Conservation (phyloP, 257 asterid genomes). For the Sherardia arvensis region DNA sequence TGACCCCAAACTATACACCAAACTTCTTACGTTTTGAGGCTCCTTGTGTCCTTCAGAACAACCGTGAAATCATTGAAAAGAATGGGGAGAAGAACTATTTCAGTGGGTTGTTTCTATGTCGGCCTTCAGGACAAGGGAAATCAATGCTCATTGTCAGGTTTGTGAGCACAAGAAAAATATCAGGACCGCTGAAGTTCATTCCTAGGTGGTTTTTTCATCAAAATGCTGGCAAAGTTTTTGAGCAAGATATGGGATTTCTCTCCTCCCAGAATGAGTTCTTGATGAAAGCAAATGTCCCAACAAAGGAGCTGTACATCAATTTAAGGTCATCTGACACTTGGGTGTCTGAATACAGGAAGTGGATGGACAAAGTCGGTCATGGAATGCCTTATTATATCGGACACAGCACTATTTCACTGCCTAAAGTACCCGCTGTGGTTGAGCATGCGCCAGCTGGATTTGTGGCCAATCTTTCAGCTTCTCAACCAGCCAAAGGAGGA, state of each 20-base stretch:
- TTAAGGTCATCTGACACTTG: slow-evolving; percentile 77
- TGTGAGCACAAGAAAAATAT: slow-evolving; percentile 51
- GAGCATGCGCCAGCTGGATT: slow-evolving; percentile 99
- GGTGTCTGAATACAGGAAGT: slow-evolving; percentile 76
- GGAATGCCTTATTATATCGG: slow-evolving; percentile 96
- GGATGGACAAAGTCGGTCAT: slow-evolving; percentile 96
- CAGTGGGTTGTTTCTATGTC: slow-evolving; percentile 68
- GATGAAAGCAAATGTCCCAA: slow-evolving; percentile 74
- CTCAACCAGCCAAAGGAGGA: slow-evolving; percentile 95
- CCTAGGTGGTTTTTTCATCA: slow-evolving; percentile 84
- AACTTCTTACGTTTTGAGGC: slow-evolving; percentile 65
- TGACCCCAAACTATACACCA: slow-evolving; percentile 37
- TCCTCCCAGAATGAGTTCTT: slow-evolving; percentile 87
- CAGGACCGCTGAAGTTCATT: slow-evolving; percentile 35
- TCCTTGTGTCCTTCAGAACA: slow-evolving; percentile 80
- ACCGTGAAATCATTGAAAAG: slow-evolving; percentile 47
- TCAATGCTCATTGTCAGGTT: slow-evolving; percentile 93
- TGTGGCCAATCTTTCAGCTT: slow-evolving; percentile 61
- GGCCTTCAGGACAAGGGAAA: slow-evolving; percentile 93
- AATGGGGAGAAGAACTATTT: slow-evolving; percentile 55
- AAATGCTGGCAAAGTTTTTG: slow-evolving; percentile 84
- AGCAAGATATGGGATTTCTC: slow-evolving; percentile 97
- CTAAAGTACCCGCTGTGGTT: slow-evolving; percentile 57
- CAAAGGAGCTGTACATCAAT: slow-evolving; percentile 60
- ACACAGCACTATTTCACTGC: slow-evolving; percentile 56